A percentile compares a stretch with the other conserved stretches of the same genome.
Conservation (phyloP, 495 filamentous ascomycete species). For the Hypoxylon fragiforme region DNA sequence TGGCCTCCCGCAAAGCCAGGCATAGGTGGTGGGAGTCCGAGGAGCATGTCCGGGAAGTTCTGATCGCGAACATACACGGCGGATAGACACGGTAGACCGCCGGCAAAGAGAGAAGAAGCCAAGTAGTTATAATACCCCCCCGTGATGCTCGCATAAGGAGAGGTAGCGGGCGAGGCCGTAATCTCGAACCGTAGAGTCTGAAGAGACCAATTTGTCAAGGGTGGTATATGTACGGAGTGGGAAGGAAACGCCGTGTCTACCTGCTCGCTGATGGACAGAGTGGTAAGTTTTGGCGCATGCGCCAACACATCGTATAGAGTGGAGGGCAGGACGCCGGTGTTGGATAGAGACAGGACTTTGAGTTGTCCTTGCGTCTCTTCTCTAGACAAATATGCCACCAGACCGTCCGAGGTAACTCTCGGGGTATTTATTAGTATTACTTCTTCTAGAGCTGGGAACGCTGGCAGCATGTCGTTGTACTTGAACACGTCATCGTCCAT, state of each 20-base stretch:
- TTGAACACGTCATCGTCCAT: slow-evolving; percentile 77
- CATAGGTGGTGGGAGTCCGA: slow-evolving; percentile 68
- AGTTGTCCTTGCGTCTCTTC: slow-evolving; percentile 56
- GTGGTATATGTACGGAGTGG: slow-evolving; percentile 56
- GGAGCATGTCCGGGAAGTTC: slow-evolving; percentile 68
- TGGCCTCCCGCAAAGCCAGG: slow-evolving; percentile 51
- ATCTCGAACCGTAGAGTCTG: slow-evolving; percentile 81
- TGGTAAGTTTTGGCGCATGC: slow-evolving; percentile 61
- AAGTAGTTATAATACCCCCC: slow-evolving; percentile 84
- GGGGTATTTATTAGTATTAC: slow-evolving; percentile 69
- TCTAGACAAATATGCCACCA: slow-evolving; percentile 62
- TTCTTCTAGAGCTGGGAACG: slow-evolving; percentile 70
- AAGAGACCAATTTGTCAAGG: slow-evolving; percentile 67
- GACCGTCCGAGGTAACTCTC: slow-evolving; percentile 68
- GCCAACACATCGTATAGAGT: slow-evolving; percentile 67
- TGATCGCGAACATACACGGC: slow-evolving; percentile 85
- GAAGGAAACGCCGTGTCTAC: slow-evolving; percentile 67
- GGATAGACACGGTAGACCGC: slow-evolving; percentile 69
- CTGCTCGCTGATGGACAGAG: slow-evolving; percentile 67
- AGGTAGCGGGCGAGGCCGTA: slow-evolving; percentile 57
- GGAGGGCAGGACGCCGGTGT: slow-evolving; percentile 67
- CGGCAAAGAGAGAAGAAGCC: slow-evolving; percentile 75
- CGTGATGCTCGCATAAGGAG: slow-evolving; percentile 61
- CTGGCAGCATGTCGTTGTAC: slow-evolving; percentile 59
- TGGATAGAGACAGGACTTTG: slow-evolving; percentile 62